Evolutionary conservation across 352 stramenopile genomes (phyloP), one percentile per base, ranked within the genome.

Genomic region (Blastocystis sp.): DNA sequence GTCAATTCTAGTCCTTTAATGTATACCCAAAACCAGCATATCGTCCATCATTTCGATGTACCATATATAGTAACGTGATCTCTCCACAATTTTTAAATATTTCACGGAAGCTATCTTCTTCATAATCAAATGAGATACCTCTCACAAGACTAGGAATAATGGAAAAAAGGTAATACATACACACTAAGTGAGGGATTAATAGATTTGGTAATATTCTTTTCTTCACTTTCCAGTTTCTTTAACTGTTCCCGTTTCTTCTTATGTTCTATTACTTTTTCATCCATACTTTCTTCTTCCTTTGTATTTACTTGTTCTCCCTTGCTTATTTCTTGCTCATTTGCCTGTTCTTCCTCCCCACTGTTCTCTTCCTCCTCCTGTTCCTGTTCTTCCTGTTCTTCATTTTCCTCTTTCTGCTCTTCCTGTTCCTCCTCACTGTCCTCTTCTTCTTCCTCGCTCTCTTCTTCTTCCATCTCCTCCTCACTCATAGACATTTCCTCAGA

Each of bases 371-470:
- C 51, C 1, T 82, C 24, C 17, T 57, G 57, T 0, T 57, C 57
- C 40, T 80, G 5, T 0, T 69, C 40, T 35, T 80, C 40, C 0
- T 82, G 0, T 37, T 84, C 57, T 19, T 60, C 33, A 42, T 56
- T 53, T 2, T 11, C 27, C 15, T 84, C 66, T 1, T 70, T 24
- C 48, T 70, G 53, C 64, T 84, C 27, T 68, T 82, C 40, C 42
- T 90, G 6, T n/a, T 82, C 64, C 19, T 81, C 60, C 27, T 82
- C 80, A 42, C 17, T 82, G 37, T 89, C 60, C 35, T 73, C 77
- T 68, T 80, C 69, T 22, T 40, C 78, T n/a, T 37, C 54, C 53
- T 87, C 48, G 40, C 33, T 62, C 40, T 88, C 77, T 24, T 75
- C 64, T 78, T 89, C 78, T 1, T 48, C 35, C 1, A 0, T 78